Base-by-base conservation (phyloP, 2,329 filamentous ascomycete species). In the Massarina eburnea region DNA sequence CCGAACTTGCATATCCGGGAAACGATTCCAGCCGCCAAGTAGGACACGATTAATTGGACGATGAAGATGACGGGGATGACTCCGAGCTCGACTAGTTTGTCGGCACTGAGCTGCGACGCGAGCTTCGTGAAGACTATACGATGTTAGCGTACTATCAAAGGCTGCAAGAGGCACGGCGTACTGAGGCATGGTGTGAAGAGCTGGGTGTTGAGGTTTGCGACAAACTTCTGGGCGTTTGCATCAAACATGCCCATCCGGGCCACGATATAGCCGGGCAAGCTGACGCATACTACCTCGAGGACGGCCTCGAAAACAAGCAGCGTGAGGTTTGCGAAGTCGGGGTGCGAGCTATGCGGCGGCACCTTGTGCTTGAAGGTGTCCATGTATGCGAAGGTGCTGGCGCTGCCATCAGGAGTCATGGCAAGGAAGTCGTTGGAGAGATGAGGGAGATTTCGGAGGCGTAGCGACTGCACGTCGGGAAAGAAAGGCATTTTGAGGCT, bases 181-280 rank as follows among this genome's bases (percentile, higher is more conserved):
- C 89, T 95, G 54, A 99, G 83, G 70, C 94, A 97, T 55, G 94
- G 94, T 22, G 94, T 99, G 72, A 99, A 99, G 33, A 99, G 80
- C 75, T 88, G 89, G 48, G 96, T 91, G 70, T 99, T 99, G 58
- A 99, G 79, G 66, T 99, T 96, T 43, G 94, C 92, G 40, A 96
- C 79, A 66, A 99, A 95, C 72, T 96, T 97, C 71, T 99, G 94
- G 69, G 91, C 89, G 41, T 96, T 91, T 53, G 89, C 90, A 72
- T 95, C 90, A 72, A 99, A 97, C 74, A 96, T 88, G 67, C 94
- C 94, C 60, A 90, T 80, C 30, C 88, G 80, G 10, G 94, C 94
- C 43, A 96, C 84, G 53, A 99, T 86, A 73, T 96, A 99, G 21
- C 94, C 94, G 0, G 94, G 94, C 57, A 96, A 73, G 70, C 88